Evolutionary conservation across 257 asterid species (phyloP).

Genomic region (Capsicum pubescens): DNA sequence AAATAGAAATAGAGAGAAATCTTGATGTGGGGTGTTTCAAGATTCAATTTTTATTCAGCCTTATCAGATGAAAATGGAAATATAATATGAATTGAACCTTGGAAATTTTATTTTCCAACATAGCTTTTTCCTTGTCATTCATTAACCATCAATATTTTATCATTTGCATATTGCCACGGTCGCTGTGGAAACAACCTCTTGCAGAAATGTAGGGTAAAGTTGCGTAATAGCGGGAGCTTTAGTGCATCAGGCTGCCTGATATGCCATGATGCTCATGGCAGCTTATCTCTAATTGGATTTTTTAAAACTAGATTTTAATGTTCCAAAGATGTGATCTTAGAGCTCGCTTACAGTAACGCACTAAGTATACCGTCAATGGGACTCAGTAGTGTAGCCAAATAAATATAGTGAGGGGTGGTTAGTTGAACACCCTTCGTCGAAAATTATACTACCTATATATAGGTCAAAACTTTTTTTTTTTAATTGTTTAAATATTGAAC

Average conservation of each 20-base stretch:
- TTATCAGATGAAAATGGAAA: neutral
- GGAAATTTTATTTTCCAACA: neutral
- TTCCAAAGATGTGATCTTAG: neutral
- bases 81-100: neutral
- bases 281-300: neutral
- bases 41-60: neutral
- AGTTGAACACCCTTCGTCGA: neutral
- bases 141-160: neutral
- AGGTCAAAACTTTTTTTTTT: neutral
- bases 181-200: no score
- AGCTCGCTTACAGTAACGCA: neutral
- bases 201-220: no score
- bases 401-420: neutral
- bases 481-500: neutral
- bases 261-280: neutral
- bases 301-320: neutral
- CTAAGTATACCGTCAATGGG: neutral
- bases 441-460: neutral
- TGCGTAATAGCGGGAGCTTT: no score
- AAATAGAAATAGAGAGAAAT: neutral
- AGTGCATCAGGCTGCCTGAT: no score
- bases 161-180: neutral
- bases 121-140: neutral
- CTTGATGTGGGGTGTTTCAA: slow-evolving; percentile 1
- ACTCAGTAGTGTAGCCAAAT: neutral